Base-by-base conservation (phyloP, 495 filamentous ascomycete genomes). In the Hyaloscypha variabilis region DNA sequence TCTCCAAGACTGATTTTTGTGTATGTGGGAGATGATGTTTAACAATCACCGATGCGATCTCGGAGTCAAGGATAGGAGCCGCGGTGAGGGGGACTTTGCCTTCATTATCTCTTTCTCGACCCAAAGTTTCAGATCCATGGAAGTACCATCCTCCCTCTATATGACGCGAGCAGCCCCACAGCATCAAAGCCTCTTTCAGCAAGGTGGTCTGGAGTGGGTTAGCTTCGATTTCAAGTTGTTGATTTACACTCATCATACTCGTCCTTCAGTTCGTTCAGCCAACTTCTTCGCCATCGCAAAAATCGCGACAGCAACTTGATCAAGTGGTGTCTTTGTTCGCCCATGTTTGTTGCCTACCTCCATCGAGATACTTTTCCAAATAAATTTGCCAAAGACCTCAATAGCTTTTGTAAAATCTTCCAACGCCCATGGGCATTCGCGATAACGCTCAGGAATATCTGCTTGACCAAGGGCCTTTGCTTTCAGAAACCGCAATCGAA, bases 101-200 rank as follows among this genome's bases (percentile, higher is more conserved):
- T 23, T 53, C 21, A 6, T 53, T 8, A 23, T 53, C 25, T 13
- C 8, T 23, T 10, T 53, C 14, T 53, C 21, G 50, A 23, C 50
- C 50, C 50, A 53, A 53, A 23, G 21, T 10, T 53, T 53, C 50
- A 23, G 50, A 23, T 23, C 50, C 50, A 23, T 53, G 50, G 25
- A 53, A 53, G 21, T 53, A 23, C 50, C 50, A 53, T 53, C 50
- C 50, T 53, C 50, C 50, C 50, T 53, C 50, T 11, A 53, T 53
- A 53, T 53, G 50, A 53, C 50, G 50, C 8, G 8, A 11, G 14
- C 10, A 13, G 21, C 50, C 25, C 50, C 50, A 53, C 21, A 53
- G 14, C 50, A 53, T 53, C 21, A 53, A 23, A 23, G 21, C 50
- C 21, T 53, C 25, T 53, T 53, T 13, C 8, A 53, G 50, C 21